Evolutionary conservation across 257 asterid genomes (phyloP).

Genomic region (Buddleja alternifolia): DNA sequence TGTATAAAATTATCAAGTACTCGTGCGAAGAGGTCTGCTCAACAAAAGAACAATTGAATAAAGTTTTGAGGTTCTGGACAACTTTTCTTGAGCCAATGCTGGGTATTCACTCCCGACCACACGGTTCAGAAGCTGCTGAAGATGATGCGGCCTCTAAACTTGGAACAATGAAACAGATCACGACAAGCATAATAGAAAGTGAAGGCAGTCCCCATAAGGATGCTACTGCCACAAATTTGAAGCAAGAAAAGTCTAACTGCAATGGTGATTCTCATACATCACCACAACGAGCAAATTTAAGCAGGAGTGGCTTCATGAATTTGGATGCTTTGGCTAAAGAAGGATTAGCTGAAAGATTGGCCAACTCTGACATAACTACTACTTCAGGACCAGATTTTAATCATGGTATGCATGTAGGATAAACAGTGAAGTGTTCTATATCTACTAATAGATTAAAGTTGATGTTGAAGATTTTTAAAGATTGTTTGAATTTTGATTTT

Average conservation of each 20-base stretch:
- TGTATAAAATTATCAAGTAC: conserved; percentile 78
- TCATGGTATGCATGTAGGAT: conserved; percentile 48
- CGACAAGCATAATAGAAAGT: conserved; percentile 51
- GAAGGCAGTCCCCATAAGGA: conserved; percentile 64
- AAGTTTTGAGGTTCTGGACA: conserved; percentile 87
- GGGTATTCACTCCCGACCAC: conserved; percentile 64
- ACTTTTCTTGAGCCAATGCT: conserved; percentile 83
- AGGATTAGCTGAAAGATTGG: conserved; percentile 49
- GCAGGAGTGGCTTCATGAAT: conserved; percentile 47
- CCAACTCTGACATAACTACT: conserved; percentile 45
- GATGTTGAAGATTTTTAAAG: conserved; percentile 6
- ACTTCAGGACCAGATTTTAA: conserved; percentile 46
- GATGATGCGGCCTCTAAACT: conserved; percentile 53
- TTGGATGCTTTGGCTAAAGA: conserved; percentile 53
- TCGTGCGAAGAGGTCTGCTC: conserved; percentile 97
- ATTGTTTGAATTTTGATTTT: conserved; percentile 13
- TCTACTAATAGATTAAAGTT: background rate
- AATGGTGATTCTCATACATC: conserved; percentile 63
- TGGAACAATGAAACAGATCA: conserved; percentile 38
- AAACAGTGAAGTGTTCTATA: conserved; percentile 16
- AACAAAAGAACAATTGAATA: conserved; percentile 80
- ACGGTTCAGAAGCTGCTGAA: conserved; percentile 49
- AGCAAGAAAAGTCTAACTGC: conserved; percentile 54
- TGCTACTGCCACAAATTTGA: conserved; percentile 45
- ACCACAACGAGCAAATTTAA: conserved; percentile 43